These are phyloP conservation scores for Venustampulla echinocandica DNA, from an alignment of 495 filamentous ascomycete species.

Conservation along the genomic window DNA sequence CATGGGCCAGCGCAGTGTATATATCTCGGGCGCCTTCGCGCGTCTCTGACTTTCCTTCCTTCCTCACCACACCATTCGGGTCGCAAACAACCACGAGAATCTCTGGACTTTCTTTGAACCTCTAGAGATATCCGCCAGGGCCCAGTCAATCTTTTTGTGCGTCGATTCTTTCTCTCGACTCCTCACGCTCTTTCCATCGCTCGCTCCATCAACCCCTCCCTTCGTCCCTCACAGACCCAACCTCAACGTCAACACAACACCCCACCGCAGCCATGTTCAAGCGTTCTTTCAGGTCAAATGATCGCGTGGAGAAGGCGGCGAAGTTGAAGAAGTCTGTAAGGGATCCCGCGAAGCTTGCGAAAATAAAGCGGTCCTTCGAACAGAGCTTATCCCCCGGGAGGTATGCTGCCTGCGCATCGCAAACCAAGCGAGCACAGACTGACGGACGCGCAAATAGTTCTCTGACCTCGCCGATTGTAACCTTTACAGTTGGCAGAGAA, in stretches of 20 bases:
- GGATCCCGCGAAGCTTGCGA: conserved; percentile 50
- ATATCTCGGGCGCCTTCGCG: conserved; percentile 5
- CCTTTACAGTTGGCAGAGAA: conserved; percentile 69
- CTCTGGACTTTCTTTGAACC: conserved; percentile 25
- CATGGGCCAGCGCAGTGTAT: not conserved
- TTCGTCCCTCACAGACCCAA: conserved; percentile 4
- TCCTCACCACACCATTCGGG: conserved; percentile 27
- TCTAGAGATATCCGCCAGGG: conserved; percentile 26
- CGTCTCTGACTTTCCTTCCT: conserved; percentile 14
- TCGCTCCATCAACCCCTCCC: conserved; percentile 21
- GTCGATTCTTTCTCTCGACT: conserved; percentile 19
- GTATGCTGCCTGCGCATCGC: conserved; percentile 17
- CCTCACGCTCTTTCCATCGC: conserved; percentile 23
- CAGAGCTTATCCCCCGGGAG: conserved; percentile 17
- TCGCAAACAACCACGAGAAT: conserved; percentile 23
- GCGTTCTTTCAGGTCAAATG: conserved; percentile 55
- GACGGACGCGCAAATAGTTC: conserved; percentile 12
- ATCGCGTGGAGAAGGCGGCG: conserved; percentile 56
- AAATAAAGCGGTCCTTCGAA: conserved; percentile 43
- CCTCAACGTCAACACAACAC: conserved; percentile 15
- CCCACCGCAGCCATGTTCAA: conserved; percentile 51
- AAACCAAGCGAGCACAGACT: conserved; percentile 3
- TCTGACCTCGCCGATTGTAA: conserved; percentile 65
- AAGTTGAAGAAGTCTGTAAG: conserved; percentile 57
- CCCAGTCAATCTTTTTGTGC: conserved; percentile 27